Conservation (phyloP, 2,329 filamentous ascomycete species). For the Arthroderma sp. region DNA sequence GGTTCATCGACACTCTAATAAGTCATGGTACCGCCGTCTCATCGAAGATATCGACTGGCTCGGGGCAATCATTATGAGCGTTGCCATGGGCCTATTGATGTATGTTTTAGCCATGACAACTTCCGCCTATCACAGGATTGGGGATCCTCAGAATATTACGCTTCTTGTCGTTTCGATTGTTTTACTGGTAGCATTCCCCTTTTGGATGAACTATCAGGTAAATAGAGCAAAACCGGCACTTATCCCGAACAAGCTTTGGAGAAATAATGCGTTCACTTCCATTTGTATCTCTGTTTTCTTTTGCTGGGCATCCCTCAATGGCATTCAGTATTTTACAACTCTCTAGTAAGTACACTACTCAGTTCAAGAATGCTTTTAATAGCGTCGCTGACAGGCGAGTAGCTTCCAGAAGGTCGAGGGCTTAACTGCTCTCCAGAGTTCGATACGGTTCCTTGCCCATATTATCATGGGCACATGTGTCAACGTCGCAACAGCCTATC, state of each 20-base stretch:
- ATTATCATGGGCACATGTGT: slow-evolving; percentile 28
- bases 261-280: slow-evolving; percentile 42
- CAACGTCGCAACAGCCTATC: slow-evolving; percentile 11
- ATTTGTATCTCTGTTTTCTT: slow-evolving; percentile 43
- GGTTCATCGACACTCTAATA: slow-evolving; percentile 16
- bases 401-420: slow-evolving; percentile 43
- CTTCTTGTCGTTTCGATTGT: slow-evolving; percentile 21
- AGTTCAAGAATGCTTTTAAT: too few relatives aligned
- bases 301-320: slow-evolving; percentile 36
- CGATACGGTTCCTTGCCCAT: slow-evolving; percentile 37
- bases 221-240: slow-evolving; percentile 39
- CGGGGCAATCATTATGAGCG: slow-evolving; percentile 34
- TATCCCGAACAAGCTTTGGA: slow-evolving; percentile 52
- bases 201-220: slow-evolving; percentile 44
- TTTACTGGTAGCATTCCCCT: slow-evolving; percentile 34
- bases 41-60: slow-evolving; percentile 40
- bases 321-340: slow-evolving; percentile 38
- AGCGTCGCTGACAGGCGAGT: neutral
- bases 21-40: slow-evolving; percentile 22
- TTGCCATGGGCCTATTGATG: slow-evolving; percentile 36
- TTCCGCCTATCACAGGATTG: slow-evolving; percentile 12
- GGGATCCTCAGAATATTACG: slow-evolving; percentile 17
- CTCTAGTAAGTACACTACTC: slow-evolving; percentile 28
- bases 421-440: slow-evolving; percentile 36
- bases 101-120: slow-evolving; percentile 30